Conservation (phyloP, 1,139 yeast genomes). For the Kazachstania sp. region DNA sequence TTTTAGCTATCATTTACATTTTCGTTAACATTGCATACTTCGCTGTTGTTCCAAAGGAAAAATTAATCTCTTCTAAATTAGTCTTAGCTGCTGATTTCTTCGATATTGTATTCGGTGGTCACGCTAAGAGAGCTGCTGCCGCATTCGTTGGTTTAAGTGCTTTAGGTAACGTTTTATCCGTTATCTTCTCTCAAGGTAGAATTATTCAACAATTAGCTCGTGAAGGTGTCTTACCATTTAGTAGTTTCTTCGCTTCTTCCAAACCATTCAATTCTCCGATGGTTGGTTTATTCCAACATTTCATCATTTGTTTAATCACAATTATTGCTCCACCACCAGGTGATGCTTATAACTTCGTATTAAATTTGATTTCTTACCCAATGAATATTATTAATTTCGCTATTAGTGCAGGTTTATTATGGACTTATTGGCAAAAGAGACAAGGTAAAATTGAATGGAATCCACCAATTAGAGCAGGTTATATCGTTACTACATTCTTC, state of each 20-base stretch:
- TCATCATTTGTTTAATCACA: conserved; percentile 45
- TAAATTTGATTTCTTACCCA: conserved; percentile 70
- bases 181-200: conserved; percentile 69
- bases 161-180: conserved; percentile 70
- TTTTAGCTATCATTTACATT: conserved; percentile 55
- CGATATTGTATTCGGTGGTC: conserved; percentile 61
- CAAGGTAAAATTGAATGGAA: conserved; percentile 56
- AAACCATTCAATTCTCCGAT: conserved; percentile 42
- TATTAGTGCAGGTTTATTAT: conserved; percentile 64
- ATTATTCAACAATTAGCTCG: conserved; percentile 68
- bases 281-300: conserved; percentile 47
- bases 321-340: conserved; percentile 64
- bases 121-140: conserved; percentile 57
- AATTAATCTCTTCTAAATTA: conserved; percentile 53
- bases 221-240: conserved; percentile 65
- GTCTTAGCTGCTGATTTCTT: conserved; percentile 70
- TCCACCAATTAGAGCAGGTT: conserved; percentile 64
- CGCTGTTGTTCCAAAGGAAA: conserved; percentile 64
- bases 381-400: conserved; percentile 61
- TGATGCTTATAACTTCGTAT: conserved; percentile 68
- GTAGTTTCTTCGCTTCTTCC: conserved; percentile 46
- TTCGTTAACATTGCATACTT: conserved; percentile 65
- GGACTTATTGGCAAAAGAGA: conserved; percentile 49
- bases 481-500: conserved; percentile 58
- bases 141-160: conserved; percentile 70